These are phyloP conservation scores for Fusarium oligoseptatum DNA, from an alignment of 2,329 filamentous ascomycete species.

Conservation along the genomic window DNA sequence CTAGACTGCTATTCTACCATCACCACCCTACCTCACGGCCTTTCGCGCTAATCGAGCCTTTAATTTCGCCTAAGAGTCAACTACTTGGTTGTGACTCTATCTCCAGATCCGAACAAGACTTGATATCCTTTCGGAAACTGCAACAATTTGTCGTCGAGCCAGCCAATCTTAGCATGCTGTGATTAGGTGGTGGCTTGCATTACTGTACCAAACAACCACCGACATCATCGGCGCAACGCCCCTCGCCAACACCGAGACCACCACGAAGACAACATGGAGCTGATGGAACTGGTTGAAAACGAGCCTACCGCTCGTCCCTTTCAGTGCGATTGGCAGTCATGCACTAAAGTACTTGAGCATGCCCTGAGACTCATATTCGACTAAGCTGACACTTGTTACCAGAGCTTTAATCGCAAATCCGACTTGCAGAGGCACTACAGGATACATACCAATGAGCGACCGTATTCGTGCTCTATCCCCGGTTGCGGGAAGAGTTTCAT, in stretches of 20 bases:
- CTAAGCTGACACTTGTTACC: slow-evolving; percentile 25
- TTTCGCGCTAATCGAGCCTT: slow-evolving; percentile 21
- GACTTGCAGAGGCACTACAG: slow-evolving; percentile 78
- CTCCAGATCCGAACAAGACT: background rate
- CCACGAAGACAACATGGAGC: slow-evolving; percentile 60
- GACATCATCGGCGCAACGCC: slow-evolving; percentile 5
- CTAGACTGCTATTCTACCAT: slow-evolving; percentile 1
- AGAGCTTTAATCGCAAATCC: slow-evolving; percentile 81
- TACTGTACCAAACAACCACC: background rate
- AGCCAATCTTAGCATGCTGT: slow-evolving; percentile 33
- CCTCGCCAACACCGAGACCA: slow-evolving; percentile 4
- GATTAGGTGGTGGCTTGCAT: slow-evolving; percentile 11
- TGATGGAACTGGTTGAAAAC: slow-evolving; percentile 74
- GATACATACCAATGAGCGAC: slow-evolving; percentile 79
- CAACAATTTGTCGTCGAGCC: slow-evolving; percentile 4
- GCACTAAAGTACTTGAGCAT: slow-evolving; percentile 67
- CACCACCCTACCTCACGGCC: slow-evolving; percentile 5
- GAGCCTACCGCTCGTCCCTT: slow-evolving; percentile 73
- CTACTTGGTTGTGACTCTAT: slow-evolving; percentile 3
- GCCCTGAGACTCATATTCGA: background rate
- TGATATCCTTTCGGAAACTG: slow-evolving; percentile 4
- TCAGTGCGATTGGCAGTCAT: slow-evolving; percentile 73
- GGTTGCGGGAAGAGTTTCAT: slow-evolving; percentile 79
- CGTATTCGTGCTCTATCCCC: slow-evolving; percentile 71
- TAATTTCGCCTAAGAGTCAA: slow-evolving; percentile 2